These are phyloP conservation scores for Phytophthora chlamydospora DNA, from an alignment of 352 stramenopile species.

Conservation along the genomic window DNA sequence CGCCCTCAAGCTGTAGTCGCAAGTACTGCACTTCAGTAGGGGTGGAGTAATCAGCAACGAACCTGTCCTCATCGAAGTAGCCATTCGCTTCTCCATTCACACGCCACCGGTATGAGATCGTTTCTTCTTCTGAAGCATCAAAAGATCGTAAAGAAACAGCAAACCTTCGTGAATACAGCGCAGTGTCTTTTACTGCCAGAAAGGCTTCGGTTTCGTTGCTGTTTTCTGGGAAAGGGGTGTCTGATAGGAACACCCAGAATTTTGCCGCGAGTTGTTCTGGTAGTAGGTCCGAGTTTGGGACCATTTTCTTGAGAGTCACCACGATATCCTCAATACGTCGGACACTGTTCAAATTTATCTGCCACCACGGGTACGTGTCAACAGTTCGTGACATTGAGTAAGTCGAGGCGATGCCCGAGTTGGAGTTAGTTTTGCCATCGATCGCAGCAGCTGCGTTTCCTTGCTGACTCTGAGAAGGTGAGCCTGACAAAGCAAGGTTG, in stretches of 20 bases:
- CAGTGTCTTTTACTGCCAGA: constrained; percentile 23
- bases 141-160: constrained; percentile 50
- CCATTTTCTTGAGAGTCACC: constrained; percentile 54
- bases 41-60: constrained; percentile 38
- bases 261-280: constrained; percentile 35
- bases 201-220: constrained; percentile 50
- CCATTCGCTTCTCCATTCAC: constrained; percentile 53
- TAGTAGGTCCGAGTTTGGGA: constrained; percentile 35
- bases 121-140: constrained; percentile 44
- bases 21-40: constrained; percentile 52
- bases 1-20: constrained; percentile 58
- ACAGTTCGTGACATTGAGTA: constrained; percentile 57
- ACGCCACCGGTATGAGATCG: constrained; percentile 57
- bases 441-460: constrained; percentile 59
- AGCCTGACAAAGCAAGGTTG: constrained; percentile 47
- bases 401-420: constrained; percentile 45
- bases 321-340: constrained; percentile 59
- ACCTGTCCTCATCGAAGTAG: constrained; percentile 43
- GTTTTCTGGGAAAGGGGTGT: constrained; percentile 32
- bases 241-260: constrained; percentile 62
- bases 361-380: constrained; percentile 69
- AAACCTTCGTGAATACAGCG: constrained; percentile 46
- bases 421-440: constrained; percentile 42
- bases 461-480: constrained; percentile 53
- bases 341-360: constrained; percentile 42